These are phyloP conservation scores for Cercospora sesami DNA, from an alignment of 2,329 filamentous ascomycete species.

Conservation along the genomic window DNA sequence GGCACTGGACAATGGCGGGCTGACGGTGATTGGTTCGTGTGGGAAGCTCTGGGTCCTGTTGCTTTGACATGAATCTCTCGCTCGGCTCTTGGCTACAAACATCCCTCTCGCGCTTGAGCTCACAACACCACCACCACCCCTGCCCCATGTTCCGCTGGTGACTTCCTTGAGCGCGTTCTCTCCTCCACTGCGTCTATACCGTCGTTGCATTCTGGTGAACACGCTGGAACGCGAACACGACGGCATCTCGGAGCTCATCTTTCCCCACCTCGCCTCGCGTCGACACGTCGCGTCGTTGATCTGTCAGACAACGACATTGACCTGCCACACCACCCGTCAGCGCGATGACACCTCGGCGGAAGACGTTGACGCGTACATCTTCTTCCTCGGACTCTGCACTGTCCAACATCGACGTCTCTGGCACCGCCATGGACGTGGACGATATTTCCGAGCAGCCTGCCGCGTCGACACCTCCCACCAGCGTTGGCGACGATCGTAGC, in stretches of 20 bases:
- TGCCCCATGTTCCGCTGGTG: constrained; percentile 1
- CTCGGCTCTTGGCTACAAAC: constrained; percentile 1
- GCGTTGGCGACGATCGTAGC: constrained; percentile 63
- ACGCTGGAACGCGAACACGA: background rate
- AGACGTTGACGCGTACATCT: constrained; percentile 35
- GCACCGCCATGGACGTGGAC: constrained; percentile 34
- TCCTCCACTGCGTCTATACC: background rate
- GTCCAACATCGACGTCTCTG: constrained; percentile 45
- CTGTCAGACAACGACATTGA: constrained; percentile 5
- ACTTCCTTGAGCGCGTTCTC: background rate
- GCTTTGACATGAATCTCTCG: constrained; percentile 7
- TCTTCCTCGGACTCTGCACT: constrained; percentile 46
- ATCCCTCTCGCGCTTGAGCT: background rate
- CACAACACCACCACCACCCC: constrained; percentile 3
- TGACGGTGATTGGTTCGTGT: background rate
- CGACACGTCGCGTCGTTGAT: constrained; percentile 1
- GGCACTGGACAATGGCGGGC: background rate
- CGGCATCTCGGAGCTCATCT: background rate
- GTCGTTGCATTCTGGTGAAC: background rate
- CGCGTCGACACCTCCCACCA: constrained; percentile 68
- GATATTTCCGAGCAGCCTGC: constrained; percentile 52
- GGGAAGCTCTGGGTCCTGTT: background rate
- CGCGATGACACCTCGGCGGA: background rate
- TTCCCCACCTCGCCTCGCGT: constrained; percentile 5
- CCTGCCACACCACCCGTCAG: background rate